Evolutionary conservation across 148 eudicot species (phyloP).

Genomic region (Vaccinium darrowii): DNA sequence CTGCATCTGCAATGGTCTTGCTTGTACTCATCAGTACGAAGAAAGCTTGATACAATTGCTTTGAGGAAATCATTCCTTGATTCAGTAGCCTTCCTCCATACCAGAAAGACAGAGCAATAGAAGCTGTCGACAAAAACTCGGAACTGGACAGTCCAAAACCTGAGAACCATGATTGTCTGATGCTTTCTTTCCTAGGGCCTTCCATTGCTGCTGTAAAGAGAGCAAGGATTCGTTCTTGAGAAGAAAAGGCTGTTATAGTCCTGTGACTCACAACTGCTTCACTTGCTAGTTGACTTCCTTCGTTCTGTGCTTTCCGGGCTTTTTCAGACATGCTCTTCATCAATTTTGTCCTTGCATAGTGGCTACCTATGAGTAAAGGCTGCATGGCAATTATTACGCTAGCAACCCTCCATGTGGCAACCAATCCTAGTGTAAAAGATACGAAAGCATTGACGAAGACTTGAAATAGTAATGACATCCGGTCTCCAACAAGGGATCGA

Average conservation of each 20-base stretch:
- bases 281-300: slow-evolving; percentile 36
- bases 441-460: slow-evolving; percentile 20
- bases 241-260: slow-evolving; percentile 32
- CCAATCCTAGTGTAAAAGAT: slow-evolving; percentile 18
- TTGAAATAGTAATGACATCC: slow-evolving; percentile 31
- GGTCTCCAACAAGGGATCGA: slow-evolving; percentile 33
- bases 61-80: slow-evolving; percentile 17
- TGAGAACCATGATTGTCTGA: slow-evolving; percentile 35
- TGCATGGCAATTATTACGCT: slow-evolving; percentile 30
- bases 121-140: slow-evolving; percentile 17
- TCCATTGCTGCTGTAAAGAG: slow-evolving; percentile 23
- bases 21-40: slow-evolving; percentile 35
- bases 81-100: slow-evolving; percentile 34
- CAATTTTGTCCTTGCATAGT: slow-evolving; percentile 19
- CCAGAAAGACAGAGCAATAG: slow-evolving; percentile 31
- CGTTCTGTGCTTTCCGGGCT: slow-evolving; percentile 24
- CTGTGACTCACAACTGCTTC: slow-evolving; percentile 38
- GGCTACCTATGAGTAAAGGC: slow-evolving; percentile 24
- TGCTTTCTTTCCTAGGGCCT: slow-evolving; percentile 29
- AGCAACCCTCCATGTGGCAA: slow-evolving; percentile 27
- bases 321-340: slow-evolving; percentile 29
- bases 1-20: slow-evolving; percentile 29
- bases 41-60: slow-evolving; percentile 33
- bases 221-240: slow-evolving; percentile 18
- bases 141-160: slow-evolving; percentile 26